Base-by-base conservation (phyloP, 495 filamentous ascomycete genomes). In the Podospora appendiculata region DNA sequence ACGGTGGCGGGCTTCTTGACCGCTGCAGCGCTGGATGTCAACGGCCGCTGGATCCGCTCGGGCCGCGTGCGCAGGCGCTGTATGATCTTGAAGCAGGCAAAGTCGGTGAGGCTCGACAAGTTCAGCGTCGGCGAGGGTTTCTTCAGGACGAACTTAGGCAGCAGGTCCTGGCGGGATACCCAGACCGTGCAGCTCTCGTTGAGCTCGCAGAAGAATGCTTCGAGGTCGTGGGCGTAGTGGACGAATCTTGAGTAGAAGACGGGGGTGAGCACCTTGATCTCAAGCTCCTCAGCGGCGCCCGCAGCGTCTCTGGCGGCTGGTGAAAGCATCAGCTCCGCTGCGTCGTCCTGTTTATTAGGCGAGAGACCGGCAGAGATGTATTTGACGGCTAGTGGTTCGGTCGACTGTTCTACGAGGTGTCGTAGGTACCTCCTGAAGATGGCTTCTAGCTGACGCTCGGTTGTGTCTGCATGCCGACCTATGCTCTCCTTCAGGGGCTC, bases 231-330 rank as follows among this genome's bases (percentile, higher is more conserved):
- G 8, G 70, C 58, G 53, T 81, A 79, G 54, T 74, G 67, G 17
- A 78, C 74, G 43, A 85, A 76, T 43, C 74, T 67, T 41, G 76
- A 70, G 61, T 86, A 87, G 59, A 86, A 87, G 1, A 63, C 69
- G 1, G 84, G 81, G 0, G 76, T 81, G 1, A 81, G 63, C 14
- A 84, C 61, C 32, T 73, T 75, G 53, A 86, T 62, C 38, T 76
- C 71, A 2, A 81, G 19, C 12, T 68, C 45, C 11, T 72, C 55
- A 4, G 41, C 45, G 32, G 34, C n/a, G 4, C 17, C 34, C 6
- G 45, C 18, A n/a, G 50, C 34, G 35, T 52, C 18, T 47, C 36
- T 41, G 18, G 59, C 58, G 8, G 51, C 17, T 0, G 66, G 52
- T 8, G 69, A 74, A 16, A 66, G 60, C 47, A 75, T 69, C 33